Evolutionary conservation across 208 protist species (phyloP).

Genomic region (Leishmania braziliensis): DNA sequence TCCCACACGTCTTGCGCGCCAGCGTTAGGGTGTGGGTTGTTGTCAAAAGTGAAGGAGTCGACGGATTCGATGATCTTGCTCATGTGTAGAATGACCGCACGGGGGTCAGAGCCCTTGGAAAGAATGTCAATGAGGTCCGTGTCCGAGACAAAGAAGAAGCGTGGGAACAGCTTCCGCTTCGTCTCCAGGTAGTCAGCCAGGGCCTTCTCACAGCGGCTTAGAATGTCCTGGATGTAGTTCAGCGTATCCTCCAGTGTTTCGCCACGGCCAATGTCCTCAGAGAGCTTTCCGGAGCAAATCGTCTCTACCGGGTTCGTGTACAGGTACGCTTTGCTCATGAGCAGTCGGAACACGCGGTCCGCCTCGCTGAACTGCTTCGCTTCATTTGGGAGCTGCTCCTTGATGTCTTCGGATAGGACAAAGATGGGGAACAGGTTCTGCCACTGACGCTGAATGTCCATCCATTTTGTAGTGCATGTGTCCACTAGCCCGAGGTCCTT

Average conservation of each 20-base stretch:
- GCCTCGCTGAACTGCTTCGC: constrained; percentile 94
- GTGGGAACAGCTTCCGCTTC: constrained; percentile 97
- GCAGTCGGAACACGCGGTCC: constrained; percentile 87
- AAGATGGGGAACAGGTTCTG: constrained; percentile 98
- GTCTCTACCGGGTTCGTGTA: constrained; percentile 93
- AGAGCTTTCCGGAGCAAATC: constrained; percentile 83
- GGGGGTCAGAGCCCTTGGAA: constrained; percentile 95
- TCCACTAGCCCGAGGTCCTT: constrained; percentile 95
- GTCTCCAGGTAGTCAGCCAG: constrained; percentile 98
- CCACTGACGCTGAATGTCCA: constrained; percentile 97
- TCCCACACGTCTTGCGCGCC: constrained; percentile 84
- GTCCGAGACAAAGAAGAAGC: constrained; percentile 97
- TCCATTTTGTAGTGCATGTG: constrained; percentile 95
- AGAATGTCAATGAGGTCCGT: constrained; percentile 98
- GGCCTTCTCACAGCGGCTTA: constrained; percentile 97
- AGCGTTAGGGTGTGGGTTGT: constrained; percentile 60
- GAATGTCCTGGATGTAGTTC: constrained; percentile 91
- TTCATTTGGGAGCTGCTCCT: constrained; percentile 96
- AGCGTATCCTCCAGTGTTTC: constrained; percentile 91
- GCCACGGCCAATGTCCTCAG: constrained; percentile 84
- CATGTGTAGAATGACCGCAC: constrained; percentile 96
- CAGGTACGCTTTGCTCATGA: constrained; percentile 93
- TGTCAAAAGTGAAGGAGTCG: constrained; percentile 89
- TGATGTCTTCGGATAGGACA: constrained; percentile 97
- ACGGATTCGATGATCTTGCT: constrained; percentile 97